These are phyloP conservation scores for Pseudoperonospora humuli DNA, from an alignment of 352 stramenopile genomes.

Conservation along the genomic window DNA sequence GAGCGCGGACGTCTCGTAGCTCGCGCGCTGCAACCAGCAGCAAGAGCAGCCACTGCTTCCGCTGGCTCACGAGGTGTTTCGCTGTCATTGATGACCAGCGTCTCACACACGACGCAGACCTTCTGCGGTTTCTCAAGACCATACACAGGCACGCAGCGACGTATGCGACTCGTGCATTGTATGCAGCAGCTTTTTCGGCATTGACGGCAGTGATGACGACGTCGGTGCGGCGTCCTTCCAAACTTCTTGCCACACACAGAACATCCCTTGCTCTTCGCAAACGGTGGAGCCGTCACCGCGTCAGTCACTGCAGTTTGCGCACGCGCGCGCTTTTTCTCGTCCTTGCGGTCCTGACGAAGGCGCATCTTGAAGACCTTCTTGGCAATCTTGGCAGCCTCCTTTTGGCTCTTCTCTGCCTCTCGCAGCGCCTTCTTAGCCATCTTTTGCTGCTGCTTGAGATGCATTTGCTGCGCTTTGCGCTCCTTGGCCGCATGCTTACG, in stretches of 20 bases:
- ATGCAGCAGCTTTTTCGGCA: slow-evolving; percentile 55
- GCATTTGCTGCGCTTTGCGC: slow-evolving; percentile 15
- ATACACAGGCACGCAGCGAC: slow-evolving; percentile 29
- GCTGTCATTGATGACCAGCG: slow-evolving; percentile 25
- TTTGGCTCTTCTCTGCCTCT: not conserved
- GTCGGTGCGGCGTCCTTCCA: slow-evolving; percentile 14
- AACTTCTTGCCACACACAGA: slow-evolving; percentile 38
- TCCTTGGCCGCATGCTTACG: slow-evolving; percentile 12
- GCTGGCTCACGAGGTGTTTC: slow-evolving; percentile 11
- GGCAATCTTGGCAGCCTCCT: not conserved
- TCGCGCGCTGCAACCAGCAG: slow-evolving; percentile 1
- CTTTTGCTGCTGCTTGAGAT: slow-evolving; percentile 13
- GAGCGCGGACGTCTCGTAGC: slow-evolving; percentile 21
- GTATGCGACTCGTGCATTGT: slow-evolving; percentile 35
- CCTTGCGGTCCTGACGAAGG: slow-evolving; percentile 9
- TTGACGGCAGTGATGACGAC: slow-evolving; percentile 62
- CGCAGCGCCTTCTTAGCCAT: slow-evolving; percentile 8
- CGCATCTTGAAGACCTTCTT: slow-evolving; percentile 23
- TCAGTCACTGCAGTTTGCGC: slow-evolving; percentile 1
- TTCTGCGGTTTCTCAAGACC: slow-evolving; percentile 41
- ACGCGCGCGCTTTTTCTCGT: slow-evolving; percentile 15
- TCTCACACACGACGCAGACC: slow-evolving; percentile 47
- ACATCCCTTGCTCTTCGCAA: slow-evolving; percentile 32
- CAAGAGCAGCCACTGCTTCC: slow-evolving; percentile 10
- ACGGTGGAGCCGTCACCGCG: slow-evolving; percentile 7